A percentile compares a stretch with the other conserved stretches of the same genome.
These are phyloP conservation scores for Tolypocladium paradoxum DNA, from an alignment of 2,329 filamentous ascomycete genomes.

Conservation along the genomic window DNA sequence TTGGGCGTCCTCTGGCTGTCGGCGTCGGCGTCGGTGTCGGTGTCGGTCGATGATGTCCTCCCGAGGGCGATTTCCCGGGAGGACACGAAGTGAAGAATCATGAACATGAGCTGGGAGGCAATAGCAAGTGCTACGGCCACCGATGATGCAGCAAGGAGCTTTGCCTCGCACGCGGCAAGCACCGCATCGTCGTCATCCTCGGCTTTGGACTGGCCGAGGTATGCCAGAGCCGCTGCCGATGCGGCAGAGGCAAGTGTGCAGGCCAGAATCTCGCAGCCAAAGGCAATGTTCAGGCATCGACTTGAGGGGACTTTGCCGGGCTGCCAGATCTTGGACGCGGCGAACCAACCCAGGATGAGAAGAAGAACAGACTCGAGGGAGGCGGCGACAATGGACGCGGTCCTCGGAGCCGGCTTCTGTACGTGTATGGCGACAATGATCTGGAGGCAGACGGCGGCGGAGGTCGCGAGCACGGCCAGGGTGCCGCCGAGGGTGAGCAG, in stretches of 20 bases:
- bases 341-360: conserved; percentile 15
- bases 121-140: conserved; percentile 35
- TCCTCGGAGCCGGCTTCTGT: conserved; percentile 1
- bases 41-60: conserved; percentile 15
- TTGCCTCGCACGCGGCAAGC: conserved; percentile 9
- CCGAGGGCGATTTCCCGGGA: conserved; percentile 17
- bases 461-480: conserved; percentile 9
- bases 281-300: conserved; percentile 13
- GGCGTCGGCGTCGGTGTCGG: conserved; percentile 20
- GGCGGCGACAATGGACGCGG: conserved; percentile 14
- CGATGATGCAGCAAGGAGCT: conserved; percentile 32
- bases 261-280: conserved; percentile 22
- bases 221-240: conserved; percentile 32
- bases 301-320: conserved; percentile 13
- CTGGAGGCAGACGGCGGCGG: conserved; percentile 8
- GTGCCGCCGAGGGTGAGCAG: conserved; percentile 5
- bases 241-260: conserved; percentile 34
- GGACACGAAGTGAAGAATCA: conserved; percentile 32
- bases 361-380: conserved; percentile 17
- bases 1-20: conserved; percentile 4
- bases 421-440: conserved; percentile 6
- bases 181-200: conserved; percentile 2
- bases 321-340: conserved; percentile 19
- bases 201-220: conserved; percentile 17
- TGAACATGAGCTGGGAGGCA: conserved; percentile 35